Evolutionary conservation across 108 stramenopile species (phyloP).

Genomic region (Fragilariopsis cylindrus): DNA sequence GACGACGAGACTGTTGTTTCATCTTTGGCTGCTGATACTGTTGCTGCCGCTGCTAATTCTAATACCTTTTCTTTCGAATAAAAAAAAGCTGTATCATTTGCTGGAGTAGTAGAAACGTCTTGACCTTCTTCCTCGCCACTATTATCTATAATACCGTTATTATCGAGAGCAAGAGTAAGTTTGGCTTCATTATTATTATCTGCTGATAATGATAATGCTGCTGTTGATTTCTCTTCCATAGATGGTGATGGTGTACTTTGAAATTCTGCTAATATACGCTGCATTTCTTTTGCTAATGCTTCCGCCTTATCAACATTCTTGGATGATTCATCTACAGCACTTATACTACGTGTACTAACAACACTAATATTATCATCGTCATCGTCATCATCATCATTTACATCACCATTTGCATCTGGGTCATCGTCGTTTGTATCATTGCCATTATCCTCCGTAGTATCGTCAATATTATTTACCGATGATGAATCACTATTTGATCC

Average conservation of each 20-base stretch:
- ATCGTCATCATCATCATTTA: not conserved
- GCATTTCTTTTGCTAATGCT: slow-evolving; percentile 11
- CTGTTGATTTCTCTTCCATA: not conserved
- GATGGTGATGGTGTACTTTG: slow-evolving; percentile 4
- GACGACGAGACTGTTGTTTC: not conserved
- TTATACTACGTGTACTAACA: too few relatives aligned
- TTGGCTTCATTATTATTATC: not conserved
- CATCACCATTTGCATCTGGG: not conserved
- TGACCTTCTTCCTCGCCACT: too few relatives aligned
- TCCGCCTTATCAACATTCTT: slow-evolving; percentile 12
- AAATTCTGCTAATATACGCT: not conserved
- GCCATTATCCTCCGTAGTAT: not conserved
- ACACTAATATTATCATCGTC: not conserved
- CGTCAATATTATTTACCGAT: too few relatives aligned
- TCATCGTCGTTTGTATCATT: not conserved
- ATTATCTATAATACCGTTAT: too few relatives aligned
- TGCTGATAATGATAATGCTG: not conserved
- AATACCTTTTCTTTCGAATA: slow-evolving; percentile 4
- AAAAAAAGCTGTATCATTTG: slow-evolving; percentile 1
- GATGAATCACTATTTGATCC: too few relatives aligned
- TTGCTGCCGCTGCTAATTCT: not conserved
- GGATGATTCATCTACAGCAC: not conserved
- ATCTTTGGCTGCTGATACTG: too few relatives aligned
- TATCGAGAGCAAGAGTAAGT: not conserved
- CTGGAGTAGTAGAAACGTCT: too few relatives aligned